Percentiles rank a stretch among this genome's conserved stretches.
Conservation (phyloP, 352 stramenopile species). For the Globisporangium solare region DNA sequence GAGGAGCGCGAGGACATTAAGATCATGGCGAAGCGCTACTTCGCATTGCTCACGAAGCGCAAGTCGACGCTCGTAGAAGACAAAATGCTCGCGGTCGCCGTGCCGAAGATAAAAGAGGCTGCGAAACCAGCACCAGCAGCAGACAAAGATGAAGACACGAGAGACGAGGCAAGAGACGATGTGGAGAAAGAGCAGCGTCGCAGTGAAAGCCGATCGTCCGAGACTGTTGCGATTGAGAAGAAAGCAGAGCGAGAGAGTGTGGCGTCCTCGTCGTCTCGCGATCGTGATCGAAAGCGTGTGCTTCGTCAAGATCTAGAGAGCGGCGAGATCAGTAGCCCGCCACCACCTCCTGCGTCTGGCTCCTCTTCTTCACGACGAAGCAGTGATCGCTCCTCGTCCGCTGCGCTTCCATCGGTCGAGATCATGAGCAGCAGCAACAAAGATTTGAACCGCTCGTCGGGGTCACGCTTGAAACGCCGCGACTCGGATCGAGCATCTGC, state of each 20-base stretch:
- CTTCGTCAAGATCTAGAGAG: conserved; percentile 44
- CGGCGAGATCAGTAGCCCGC: conserved; percentile 36
- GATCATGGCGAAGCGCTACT: conserved; percentile 88
- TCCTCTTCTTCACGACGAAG: conserved; percentile 9
- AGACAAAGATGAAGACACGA: conserved; percentile 3
- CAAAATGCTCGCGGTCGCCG: conserved; percentile 29
- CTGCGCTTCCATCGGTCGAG: background rate
- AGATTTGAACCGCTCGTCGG: conserved; percentile 3
- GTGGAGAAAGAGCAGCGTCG: too few relatives aligned
- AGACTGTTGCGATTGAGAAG: conserved; percentile 7
- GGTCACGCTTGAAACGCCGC: conserved; percentile 13
- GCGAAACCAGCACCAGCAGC: conserved; percentile 17
- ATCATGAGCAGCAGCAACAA: background rate
- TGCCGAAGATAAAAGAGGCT: conserved; percentile 22
- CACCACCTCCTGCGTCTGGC: background rate
- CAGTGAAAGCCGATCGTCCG: background rate
- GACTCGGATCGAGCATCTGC: conserved; percentile 20
- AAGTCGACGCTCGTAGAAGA: conserved; percentile 66
- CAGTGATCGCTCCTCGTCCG: conserved; percentile 6
- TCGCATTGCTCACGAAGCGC: conserved; percentile 72
- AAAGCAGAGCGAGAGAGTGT: conserved; percentile 1
- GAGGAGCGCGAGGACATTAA: conserved; percentile 87
- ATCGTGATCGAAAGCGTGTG: conserved; percentile 14
- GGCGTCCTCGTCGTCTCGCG: background rate
- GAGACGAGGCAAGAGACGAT: conserved; percentile 3